Conservation (phyloP, 1,284 basidiomycete genomes). For the Mycena citricolor region DNA sequence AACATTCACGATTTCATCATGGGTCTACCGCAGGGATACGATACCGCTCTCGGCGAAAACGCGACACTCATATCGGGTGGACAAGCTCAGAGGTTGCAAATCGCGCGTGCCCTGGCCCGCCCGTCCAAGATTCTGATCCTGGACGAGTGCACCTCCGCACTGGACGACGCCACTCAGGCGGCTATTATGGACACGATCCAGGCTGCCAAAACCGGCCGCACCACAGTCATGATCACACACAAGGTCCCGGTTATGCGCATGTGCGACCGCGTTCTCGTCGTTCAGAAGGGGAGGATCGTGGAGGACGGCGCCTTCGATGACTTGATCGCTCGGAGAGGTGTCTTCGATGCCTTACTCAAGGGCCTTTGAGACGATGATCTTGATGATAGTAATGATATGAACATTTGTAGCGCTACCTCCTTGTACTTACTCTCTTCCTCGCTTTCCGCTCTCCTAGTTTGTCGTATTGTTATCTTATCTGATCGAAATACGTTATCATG, state of each 20-base stretch:
- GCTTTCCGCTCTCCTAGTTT: too few relatives aligned
- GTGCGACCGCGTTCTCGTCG: conserved; percentile 87
- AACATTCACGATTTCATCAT: conserved; percentile 72
- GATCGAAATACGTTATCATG: too few relatives aligned
- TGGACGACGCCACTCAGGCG: conserved; percentile 78
- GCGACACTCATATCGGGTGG: conserved; percentile 71
- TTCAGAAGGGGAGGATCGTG: conserved; percentile 75
- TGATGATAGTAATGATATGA: too few relatives aligned
- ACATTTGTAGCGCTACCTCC: too few relatives aligned
- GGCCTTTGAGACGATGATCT: too few relatives aligned
- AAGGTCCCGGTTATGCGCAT: conserved; percentile 88
- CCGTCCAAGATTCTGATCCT: conserved; percentile 65
- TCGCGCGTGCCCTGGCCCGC: conserved; percentile 68
- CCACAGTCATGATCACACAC: conserved; percentile 92
- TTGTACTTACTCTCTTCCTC: too few relatives aligned
- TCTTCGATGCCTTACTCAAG: conserved; percentile 82
- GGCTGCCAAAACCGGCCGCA: conserved; percentile 63
- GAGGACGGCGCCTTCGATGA: conserved; percentile 83
- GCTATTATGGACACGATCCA: conserved; percentile 78
- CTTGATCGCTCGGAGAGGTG: conserved; percentile 65
- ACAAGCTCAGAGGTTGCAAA: conserved; percentile 73
- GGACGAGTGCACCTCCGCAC: conserved; percentile 83
- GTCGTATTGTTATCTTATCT: too few relatives aligned
- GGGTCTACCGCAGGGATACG: conserved; percentile 65
- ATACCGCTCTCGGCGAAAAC: conserved; percentile 71